These are phyloP conservation scores for Grigorovia transvaalensis DNA, from an alignment of 805 yeast species.

Conservation along the genomic window DNA sequence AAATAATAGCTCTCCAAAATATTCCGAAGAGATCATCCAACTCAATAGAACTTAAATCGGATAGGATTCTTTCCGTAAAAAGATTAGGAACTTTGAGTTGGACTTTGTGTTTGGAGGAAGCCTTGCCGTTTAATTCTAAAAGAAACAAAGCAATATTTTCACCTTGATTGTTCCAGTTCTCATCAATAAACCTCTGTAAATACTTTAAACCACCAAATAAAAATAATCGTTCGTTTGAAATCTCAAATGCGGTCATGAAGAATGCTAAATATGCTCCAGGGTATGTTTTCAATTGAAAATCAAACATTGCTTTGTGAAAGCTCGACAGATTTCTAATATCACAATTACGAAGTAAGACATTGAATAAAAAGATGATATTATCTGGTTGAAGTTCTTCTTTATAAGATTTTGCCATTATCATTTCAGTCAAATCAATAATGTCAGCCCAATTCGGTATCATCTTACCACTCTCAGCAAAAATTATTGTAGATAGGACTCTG, in stretches of 20 bases:
- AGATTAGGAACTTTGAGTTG: constrained; percentile 22
- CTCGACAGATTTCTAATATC: constrained; percentile 39
- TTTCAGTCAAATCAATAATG: constrained; percentile 6
- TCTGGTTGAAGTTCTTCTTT: constrained; percentile 9
- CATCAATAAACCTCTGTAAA: constrained; percentile 40
- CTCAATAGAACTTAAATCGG: constrained; percentile 1
- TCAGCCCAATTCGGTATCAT: constrained; percentile 46
- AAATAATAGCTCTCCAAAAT: constrained; percentile 42
- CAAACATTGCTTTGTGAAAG: constrained; percentile 36
- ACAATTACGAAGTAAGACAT: constrained; percentile 46
- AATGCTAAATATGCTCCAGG: constrained; percentile 40
- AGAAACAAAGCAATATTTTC: constrained; percentile 35
- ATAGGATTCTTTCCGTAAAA: constrained; percentile 8
- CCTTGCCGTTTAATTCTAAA: constrained; percentile 25
- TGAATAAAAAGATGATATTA: constrained; percentile 36
- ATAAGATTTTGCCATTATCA: constrained; percentile 2
- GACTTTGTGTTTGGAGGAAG: constrained; percentile 27
- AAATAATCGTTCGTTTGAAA: constrained; percentile 36
- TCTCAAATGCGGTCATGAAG: constrained; percentile 26
- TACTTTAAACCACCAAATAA: constrained; percentile 34
- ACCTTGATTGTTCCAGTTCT: constrained; percentile 30
- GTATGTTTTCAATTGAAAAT: constrained; percentile 30
- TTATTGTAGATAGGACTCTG: constrained; percentile 37
- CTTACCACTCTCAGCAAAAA: constrained; percentile 63
- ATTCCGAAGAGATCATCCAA: constrained; percentile 27